Conservation (phyloP, 2,329 filamentous ascomycete species). For the Coleophoma eucalyptorum region DNA sequence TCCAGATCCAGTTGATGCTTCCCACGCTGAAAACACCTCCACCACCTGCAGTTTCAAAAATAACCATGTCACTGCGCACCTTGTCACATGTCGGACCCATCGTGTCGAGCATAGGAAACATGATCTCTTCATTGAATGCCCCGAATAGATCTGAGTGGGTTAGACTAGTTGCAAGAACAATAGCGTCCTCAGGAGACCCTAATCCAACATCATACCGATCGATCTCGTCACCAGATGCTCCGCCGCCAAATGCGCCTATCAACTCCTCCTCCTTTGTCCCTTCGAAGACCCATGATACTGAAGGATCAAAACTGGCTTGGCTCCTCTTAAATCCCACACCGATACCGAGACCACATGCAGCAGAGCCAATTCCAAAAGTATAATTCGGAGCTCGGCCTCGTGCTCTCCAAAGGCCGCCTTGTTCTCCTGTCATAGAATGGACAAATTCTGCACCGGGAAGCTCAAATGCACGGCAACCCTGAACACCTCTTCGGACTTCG, state of each 20-base stretch:
- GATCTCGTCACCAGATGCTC: constrained; percentile 33
- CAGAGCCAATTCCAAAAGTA: constrained; percentile 26
- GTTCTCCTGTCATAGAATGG: constrained; percentile 25
- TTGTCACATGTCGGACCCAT: constrained; percentile 16
- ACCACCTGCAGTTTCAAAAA: constrained; percentile 19
- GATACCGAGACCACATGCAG: not conserved
- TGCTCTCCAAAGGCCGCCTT: constrained; percentile 29
- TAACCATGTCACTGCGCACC: constrained; percentile 20
- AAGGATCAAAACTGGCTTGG: constrained; percentile 21
- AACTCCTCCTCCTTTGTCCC: constrained; percentile 11
- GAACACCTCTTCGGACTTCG: constrained; percentile 29
- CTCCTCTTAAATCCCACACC: not conserved
- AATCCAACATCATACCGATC: constrained; percentile 27
- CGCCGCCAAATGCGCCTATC: constrained; percentile 12
- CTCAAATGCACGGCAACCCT: constrained; percentile 25
- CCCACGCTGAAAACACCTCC: constrained; percentile 22
- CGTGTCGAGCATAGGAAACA: constrained; percentile 20
- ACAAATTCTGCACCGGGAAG: constrained; percentile 26
- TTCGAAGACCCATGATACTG: constrained; percentile 9
- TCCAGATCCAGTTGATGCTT: constrained; percentile 24
- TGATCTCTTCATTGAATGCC: constrained; percentile 19
- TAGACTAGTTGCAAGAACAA: constrained; percentile 22
- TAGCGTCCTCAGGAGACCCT: constrained; percentile 25
- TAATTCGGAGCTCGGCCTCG: constrained; percentile 26
- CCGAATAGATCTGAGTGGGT: constrained; percentile 18